phyloP scores from a whole-genome alignment of 2,329 filamentous ascomycete species.

The Cryphonectria japonica region DNA sequence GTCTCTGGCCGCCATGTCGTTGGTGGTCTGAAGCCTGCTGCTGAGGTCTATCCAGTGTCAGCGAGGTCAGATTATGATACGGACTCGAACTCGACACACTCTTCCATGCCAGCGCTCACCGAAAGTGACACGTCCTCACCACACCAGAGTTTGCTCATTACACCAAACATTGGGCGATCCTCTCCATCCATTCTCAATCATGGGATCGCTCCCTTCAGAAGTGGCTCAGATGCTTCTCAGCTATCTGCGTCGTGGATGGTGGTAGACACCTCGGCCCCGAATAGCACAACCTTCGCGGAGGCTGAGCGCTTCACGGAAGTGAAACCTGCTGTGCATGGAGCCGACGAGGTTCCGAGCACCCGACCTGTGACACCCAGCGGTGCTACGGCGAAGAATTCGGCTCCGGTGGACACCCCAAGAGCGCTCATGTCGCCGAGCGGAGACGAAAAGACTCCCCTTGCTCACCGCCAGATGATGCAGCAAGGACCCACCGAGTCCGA shows the following conservation, averaged over 20 bases:
- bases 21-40: conserved; percentile 18
- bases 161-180: conserved; percentile 33
- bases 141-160: conserved; percentile 36
- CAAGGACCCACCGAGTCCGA: conserved; percentile 1
- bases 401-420: not conserved
- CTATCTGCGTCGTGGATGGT: conserved; percentile 2
- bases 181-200: conserved; percentile 24
- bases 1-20: not conserved
- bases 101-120: conserved; percentile 40
- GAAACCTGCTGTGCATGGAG: not conserved
- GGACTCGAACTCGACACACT: conserved; percentile 32
- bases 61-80: conserved; percentile 14
- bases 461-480: conserved; percentile 7
- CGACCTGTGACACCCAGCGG: conserved; percentile 1
- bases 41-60: conserved; percentile 16
- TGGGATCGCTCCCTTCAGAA: conserved; percentile 6
- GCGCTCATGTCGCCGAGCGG: not conserved
- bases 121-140: conserved; percentile 37
- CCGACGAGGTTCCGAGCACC: not conserved
- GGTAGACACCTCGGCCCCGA: conserved; percentile 18
- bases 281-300: not conserved
- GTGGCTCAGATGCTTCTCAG: conserved; percentile 18
- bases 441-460: conserved; percentile 16
- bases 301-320: not conserved
- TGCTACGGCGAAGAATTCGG: not conserved